These are phyloP conservation scores for Candida peoriensis DNA, from an alignment of 805 yeast genomes.

Conservation along the genomic window DNA sequence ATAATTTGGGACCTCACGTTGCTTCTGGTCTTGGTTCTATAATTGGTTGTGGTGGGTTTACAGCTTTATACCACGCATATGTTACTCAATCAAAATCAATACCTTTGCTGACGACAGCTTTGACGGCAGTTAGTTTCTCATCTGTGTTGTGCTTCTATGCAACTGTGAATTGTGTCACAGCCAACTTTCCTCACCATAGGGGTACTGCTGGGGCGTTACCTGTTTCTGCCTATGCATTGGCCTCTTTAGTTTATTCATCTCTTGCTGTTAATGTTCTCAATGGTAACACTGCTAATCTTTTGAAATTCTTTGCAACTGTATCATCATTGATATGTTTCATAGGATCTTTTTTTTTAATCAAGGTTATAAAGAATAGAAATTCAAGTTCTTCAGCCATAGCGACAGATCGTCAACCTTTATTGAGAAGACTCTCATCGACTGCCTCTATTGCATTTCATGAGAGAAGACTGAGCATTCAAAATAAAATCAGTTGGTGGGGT, in stretches of 20 bases:
- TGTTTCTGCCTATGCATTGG: constrained; percentile 48
- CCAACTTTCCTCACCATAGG: constrained; percentile 66
- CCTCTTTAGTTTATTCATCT: constrained; percentile 61
- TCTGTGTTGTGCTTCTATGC: constrained; percentile 57
- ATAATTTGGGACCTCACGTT: constrained; percentile 48
- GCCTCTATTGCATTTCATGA: constrained; percentile 6
- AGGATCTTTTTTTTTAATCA: constrained; percentile 28
- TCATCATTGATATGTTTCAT: constrained; percentile 34
- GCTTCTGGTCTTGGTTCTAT: constrained; percentile 53
- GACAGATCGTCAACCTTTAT: constrained; percentile 4
- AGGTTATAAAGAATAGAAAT: constrained; percentile 14
- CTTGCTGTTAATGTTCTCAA: constrained; percentile 49
- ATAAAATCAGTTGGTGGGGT: constrained; percentile 24
- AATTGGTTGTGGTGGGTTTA: constrained; percentile 50
- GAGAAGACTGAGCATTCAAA: constrained; percentile 16
- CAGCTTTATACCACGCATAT: constrained; percentile 44
- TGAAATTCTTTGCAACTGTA: constrained; percentile 48
- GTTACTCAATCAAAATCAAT: constrained; percentile 34
- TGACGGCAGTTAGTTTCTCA: constrained; percentile 58
- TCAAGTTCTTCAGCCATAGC: background rate
- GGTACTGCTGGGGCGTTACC: constrained; percentile 34
- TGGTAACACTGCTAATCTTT: constrained; percentile 48
- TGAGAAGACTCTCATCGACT: constrained; percentile 11
- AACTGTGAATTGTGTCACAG: constrained; percentile 39
- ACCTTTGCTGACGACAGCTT: constrained; percentile 39